These are phyloP conservation scores for Ogataea hybrid DNA, from an alignment of 1,139 yeast species.

Conservation along the genomic window DNA sequence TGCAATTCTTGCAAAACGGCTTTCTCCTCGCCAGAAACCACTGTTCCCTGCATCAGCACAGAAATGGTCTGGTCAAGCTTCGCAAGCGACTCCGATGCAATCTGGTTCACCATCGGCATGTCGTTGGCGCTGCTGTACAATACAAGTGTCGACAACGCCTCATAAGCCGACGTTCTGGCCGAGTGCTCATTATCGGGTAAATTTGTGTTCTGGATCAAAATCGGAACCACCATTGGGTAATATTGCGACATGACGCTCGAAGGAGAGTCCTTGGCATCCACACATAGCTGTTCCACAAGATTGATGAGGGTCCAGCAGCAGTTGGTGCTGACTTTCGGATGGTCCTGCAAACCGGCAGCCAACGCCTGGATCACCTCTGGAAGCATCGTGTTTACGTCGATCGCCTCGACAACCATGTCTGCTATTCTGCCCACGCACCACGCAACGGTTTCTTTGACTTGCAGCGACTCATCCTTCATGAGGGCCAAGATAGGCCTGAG, in stretches of 20 bases:
- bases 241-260: conserved; percentile 71
- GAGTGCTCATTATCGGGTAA: conserved; percentile 79
- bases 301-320: conserved; percentile 98
- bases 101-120: conserved; percentile 61
- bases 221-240: conserved; percentile 66
- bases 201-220: conserved; percentile 65
- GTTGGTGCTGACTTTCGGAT: conserved; percentile 89
- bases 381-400: conserved; percentile 61
- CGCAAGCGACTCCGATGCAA: conserved; percentile 71
- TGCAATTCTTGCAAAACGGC: conserved; percentile 86
- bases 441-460: conserved; percentile 95
- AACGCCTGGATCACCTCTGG: conserved; percentile 73
- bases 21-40: conserved; percentile 58
- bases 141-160: conserved; percentile 83
- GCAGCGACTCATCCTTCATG: conserved; percentile 71
- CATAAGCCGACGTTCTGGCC: conserved; percentile 94
- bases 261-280: conserved; percentile 52
- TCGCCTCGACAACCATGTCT: conserved; percentile 77
- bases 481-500: conserved; percentile 70
- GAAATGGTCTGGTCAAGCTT: conserved; percentile 68
- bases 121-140: conserved; percentile 72
- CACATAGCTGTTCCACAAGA: conserved; percentile 77
- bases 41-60: conserved; percentile 43
- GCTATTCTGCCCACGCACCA: conserved; percentile 99
- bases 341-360: conserved; percentile 76